Percentiles rank a stretch among this genome's conserved stretches.
Conservation (phyloP, 768 basidiomycete genomes). For the Myochromella boudieri region DNA sequence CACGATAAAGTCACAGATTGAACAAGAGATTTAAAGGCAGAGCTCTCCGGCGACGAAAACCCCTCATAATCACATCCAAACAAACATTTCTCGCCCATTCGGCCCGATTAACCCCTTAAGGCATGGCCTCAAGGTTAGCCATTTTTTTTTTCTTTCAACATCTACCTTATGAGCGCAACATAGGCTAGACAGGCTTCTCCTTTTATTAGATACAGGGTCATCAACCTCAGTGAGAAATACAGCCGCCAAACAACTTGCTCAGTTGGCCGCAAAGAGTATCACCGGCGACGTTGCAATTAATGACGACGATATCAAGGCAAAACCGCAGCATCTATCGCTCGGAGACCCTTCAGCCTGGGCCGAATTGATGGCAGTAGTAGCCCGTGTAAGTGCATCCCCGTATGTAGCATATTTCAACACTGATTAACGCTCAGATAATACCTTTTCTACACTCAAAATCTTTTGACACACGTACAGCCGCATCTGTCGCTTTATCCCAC, state of each 20-base stretch:
- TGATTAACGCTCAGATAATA: conserved; percentile 58
- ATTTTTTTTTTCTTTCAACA: conserved; percentile 5
- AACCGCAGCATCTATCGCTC: conserved; percentile 54
- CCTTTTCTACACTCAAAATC: conserved; percentile 90
- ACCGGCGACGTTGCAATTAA: conserved; percentile 74
- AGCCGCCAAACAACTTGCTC: conserved; percentile 95
- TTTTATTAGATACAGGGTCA: conserved; percentile 93
- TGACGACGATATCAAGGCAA: conserved; percentile 74
- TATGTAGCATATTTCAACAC: conserved; percentile 4
- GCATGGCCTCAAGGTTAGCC: conserved; percentile 77
- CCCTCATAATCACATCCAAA: conserved; percentile 54
- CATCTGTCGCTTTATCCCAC: conserved; percentile 83
- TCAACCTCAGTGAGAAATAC: conserved; percentile 87
- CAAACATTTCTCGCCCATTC: conserved; percentile 35
- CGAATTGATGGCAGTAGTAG: conserved; percentile 87
- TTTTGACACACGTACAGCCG: conserved; percentile 89
- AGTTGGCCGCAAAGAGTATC: conserved; percentile 85
- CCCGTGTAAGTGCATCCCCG: conserved; percentile 55
- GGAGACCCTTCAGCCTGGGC: conserved; percentile 81
- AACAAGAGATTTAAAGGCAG: conserved; percentile 67
- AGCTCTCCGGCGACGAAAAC: conserved; percentile 49
- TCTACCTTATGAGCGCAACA: conserved; percentile 8
- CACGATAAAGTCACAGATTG: conserved; percentile 39
- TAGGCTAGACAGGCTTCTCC: conserved; percentile 96
- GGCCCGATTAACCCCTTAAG: conserved; percentile 55